Evolutionary conservation across 208 protist species (phyloP), one percentile per base, ranked within the genome.

Genomic region (Balamuthia mandrillaris): DNA sequence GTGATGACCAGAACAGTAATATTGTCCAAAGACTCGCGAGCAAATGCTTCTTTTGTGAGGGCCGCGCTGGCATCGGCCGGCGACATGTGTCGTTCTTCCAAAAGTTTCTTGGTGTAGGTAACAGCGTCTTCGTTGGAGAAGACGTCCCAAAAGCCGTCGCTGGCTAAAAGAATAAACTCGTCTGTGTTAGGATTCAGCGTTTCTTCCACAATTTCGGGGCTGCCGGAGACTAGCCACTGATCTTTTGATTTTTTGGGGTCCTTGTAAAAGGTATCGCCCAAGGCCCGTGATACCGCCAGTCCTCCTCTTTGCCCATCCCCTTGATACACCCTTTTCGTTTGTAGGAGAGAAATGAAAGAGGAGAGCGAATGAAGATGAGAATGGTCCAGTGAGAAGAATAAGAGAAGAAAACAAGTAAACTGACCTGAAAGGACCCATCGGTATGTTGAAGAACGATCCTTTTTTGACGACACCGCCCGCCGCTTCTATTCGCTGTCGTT

Each of bases 101-200:
- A 44, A 27, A 81, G 47, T 41, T 81, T 51, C 21, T 51, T 31
- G 24, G 74, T 81, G 29, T 63, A 41, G 37, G 49, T 63, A 41
- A 81, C 52, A 7, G 74, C 74, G 52, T 81, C 63, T 42, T 81
- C 74, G 74, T 81, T 81, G 35, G 74, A 81, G 39, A 81, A 81
- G 24, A 81, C 74, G 24, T 81, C 74, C 74, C 74, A 81, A 27
- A 81, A 81, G 74, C 74, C 74, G 35, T 81, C 74, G 51, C 74
- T 81, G 9, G 74, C 74, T 51, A 81, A 44, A 51, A 81, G 56
- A 41, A 81, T 49, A 51, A 81, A 81, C 35, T 81, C 74, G 49
- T 81, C 74, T 9, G 4, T 51, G n/a, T 51, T 51, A 29, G 74
- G 74, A 10, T 49, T 27, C 14, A 78, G 41, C 12, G 39, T 44